Percentiles rank a stretch among this genome's conserved stretches.
phyloP scores from a whole-genome alignment of 805 yeast genomes.

The Isabelozyma heimii region DNA sequence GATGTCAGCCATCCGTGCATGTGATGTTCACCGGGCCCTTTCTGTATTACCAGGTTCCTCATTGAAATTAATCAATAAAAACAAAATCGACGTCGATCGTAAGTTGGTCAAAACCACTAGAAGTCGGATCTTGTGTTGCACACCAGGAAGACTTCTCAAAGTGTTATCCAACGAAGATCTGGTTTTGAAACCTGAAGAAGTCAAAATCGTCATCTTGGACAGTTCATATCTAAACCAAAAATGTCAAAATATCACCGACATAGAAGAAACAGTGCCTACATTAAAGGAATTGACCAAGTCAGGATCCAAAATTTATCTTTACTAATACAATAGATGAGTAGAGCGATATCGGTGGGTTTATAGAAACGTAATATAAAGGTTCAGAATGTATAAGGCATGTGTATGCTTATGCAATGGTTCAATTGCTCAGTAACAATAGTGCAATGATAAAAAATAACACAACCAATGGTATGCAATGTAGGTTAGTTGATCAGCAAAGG shows the following conservation, averaged over 20 bases:
- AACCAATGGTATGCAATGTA: background rate
- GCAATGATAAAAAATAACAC: background rate
- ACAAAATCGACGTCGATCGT: conserved; percentile 64
- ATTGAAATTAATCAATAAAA: conserved; percentile 71
- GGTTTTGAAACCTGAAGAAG: conserved; percentile 38
- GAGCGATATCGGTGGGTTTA: background rate
- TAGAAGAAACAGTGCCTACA: conserved; percentile 41
- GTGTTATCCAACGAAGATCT: conserved; percentile 44
- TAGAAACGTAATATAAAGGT: background rate
- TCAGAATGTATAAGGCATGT: background rate
- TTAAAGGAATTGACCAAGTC: conserved; percentile 40
- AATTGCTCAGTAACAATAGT: background rate
- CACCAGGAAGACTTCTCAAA: conserved; percentile 58
- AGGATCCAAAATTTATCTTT: conserved; percentile 53
- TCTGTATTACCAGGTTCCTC: conserved; percentile 50
- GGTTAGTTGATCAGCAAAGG: conserved; percentile 18
- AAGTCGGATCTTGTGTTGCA: conserved; percentile 55
- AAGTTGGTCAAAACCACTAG: conserved; percentile 40
- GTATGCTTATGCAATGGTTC: background rate
- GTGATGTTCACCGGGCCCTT: conserved; percentile 73
- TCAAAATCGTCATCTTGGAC: conserved; percentile 58
- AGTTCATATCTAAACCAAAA: conserved; percentile 60
- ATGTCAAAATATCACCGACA: conserved; percentile 59
- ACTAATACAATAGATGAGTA: conserved; percentile 19
- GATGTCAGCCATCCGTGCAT: conserved; percentile 81